phyloP scores from a whole-genome alignment of 2,329 filamentous ascomycete species.

The Colletotrichum sp. region DNA sequence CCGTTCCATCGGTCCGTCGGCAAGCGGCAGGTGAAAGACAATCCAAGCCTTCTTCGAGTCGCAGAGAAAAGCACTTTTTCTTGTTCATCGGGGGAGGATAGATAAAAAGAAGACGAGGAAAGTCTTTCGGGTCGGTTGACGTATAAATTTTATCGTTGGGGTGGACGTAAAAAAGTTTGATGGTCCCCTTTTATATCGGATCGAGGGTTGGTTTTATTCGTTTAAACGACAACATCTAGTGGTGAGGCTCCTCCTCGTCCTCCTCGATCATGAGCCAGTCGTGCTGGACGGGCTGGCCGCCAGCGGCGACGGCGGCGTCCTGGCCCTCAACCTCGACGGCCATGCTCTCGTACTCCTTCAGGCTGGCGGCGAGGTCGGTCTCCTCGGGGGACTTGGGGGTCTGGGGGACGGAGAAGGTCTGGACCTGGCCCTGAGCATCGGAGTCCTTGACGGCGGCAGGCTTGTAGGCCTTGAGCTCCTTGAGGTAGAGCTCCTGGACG shows the following conservation, averaged over 20 bases:
- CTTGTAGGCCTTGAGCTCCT: slow-evolving; percentile 97
- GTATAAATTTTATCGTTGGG: neutral
- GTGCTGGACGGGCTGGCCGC: slow-evolving; percentile 62
- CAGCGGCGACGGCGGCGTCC: slow-evolving; percentile 64
- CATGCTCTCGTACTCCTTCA: slow-evolving; percentile 95
- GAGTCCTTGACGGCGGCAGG: slow-evolving; percentile 79
- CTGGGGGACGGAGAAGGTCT: slow-evolving; percentile 82
- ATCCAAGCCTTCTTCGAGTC: neutral
- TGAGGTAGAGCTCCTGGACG: slow-evolving; percentile 97
- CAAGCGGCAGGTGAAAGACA: slow-evolving; percentile 1
- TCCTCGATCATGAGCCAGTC: slow-evolving; percentile 88
- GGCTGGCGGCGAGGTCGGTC: slow-evolving; percentile 85
- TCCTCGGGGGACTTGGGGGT: slow-evolving; percentile 91
- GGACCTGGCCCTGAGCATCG: slow-evolving; percentile 89
- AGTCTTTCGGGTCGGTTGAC: neutral
- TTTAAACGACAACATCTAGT: slow-evolving; percentile 43
- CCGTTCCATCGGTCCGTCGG: slow-evolving; percentile 4
- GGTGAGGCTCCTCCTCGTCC: slow-evolving; percentile 56
- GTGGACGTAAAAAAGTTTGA: neutral
- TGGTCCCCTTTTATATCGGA: neutral
- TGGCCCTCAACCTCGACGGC: slow-evolving; percentile 94
- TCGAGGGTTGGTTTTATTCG: neutral
- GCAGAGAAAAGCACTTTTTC: slow-evolving; percentile 13
- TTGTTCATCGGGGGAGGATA: neutral
- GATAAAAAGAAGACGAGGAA: neutral